Conservation (phyloP, 2,329 filamentous ascomycete genomes). For the Leptographium radiaticola region DNA sequence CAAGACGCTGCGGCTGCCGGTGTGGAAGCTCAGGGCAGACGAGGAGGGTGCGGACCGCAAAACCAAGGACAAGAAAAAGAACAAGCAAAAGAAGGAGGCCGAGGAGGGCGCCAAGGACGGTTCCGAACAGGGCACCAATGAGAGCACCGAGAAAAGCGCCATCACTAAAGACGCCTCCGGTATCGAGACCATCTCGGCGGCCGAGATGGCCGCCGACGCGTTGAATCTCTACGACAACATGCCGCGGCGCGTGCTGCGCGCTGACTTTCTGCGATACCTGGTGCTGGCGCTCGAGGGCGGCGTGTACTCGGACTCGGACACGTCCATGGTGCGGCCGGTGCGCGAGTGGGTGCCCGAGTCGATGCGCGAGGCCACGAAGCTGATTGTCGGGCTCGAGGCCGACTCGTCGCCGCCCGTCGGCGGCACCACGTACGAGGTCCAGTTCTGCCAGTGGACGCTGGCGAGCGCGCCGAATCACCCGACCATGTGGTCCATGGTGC, state of each 20-base stretch:
- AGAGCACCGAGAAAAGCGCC: neutral
- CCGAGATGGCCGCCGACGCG: neutral
- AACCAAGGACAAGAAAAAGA: neutral
- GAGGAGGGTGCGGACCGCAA: neutral
- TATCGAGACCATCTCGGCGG: neutral
- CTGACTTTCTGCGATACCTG: slow-evolving; percentile 18
- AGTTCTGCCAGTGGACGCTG: slow-evolving; percentile 24
- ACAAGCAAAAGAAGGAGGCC: neutral
- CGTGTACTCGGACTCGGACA: slow-evolving; percentile 47
- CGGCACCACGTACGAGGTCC: slow-evolving; percentile 18
- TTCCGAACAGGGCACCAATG: neutral
- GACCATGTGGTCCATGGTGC: slow-evolving; percentile 17
- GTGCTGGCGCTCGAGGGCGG: slow-evolving; percentile 21
- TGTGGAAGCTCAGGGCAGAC: neutral
- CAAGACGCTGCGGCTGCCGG: neutral
- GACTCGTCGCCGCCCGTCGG: slow-evolving; percentile 13
- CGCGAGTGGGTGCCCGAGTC: slow-evolving; percentile 18
- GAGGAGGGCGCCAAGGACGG: no score
- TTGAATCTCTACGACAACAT: slow-evolving; percentile 10
- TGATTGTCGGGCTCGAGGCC: slow-evolving; percentile 21
- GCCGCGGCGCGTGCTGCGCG: slow-evolving; percentile 10
- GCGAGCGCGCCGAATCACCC: slow-evolving; percentile 20
- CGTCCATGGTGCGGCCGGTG: slow-evolving; percentile 33
- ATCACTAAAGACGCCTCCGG: neutral
- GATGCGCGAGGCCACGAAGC: slow-evolving; percentile 10